Percentiles rank a stretch among this genome's conserved stretches.
These are phyloP conservation scores for Boletus bicolor DNA, from an alignment of 768 basidiomycete genomes.

Conservation along the genomic window DNA sequence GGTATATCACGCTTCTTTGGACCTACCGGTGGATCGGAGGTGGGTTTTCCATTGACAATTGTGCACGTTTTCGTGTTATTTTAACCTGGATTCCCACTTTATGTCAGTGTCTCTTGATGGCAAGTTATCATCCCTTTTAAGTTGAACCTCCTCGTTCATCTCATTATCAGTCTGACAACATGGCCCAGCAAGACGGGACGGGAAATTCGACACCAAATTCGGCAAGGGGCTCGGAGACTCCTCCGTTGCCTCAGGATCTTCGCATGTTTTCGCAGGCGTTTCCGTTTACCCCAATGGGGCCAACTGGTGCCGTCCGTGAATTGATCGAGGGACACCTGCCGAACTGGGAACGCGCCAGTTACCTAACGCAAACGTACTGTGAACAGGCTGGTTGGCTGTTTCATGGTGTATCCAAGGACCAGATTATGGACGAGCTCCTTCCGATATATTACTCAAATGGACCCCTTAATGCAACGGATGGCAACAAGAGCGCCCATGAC, in stretches of 20 bases:
- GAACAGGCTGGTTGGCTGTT: conserved; percentile 52
- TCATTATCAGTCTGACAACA: conserved; percentile 26
- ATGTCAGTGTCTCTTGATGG: conserved; percentile 34
- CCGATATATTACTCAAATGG: conserved; percentile 38
- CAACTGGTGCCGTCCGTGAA: conserved; percentile 42
- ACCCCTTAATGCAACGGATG: conserved; percentile 26
- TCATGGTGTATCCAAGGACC: conserved; percentile 43
- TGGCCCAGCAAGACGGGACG: conserved; percentile 7
- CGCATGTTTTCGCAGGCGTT: conserved; percentile 57
- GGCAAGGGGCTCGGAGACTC: conserved; percentile 25
- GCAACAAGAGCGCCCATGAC: conserved; percentile 45
- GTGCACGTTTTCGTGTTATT: conserved; percentile 7
- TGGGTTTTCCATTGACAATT: conserved; percentile 32
- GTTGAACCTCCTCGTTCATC: conserved; percentile 5
- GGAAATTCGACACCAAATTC: conserved; percentile 27
- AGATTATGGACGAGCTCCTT: conserved; percentile 43
- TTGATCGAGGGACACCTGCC: conserved; percentile 57
- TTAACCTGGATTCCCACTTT: conserved; percentile 9
- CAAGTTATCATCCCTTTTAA: conserved; percentile 12
- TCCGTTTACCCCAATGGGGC: conserved; percentile 61
- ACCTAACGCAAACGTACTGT: conserved; percentile 44
- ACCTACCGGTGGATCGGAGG: conserved; percentile 66
- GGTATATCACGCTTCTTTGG: conserved; percentile 65
- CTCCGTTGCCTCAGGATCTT: conserved; percentile 31
- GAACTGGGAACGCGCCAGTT: conserved; percentile 44